phyloP scores from a whole-genome alignment of 306 rosid genomes.

The Begonia peltatifolia region DNA sequence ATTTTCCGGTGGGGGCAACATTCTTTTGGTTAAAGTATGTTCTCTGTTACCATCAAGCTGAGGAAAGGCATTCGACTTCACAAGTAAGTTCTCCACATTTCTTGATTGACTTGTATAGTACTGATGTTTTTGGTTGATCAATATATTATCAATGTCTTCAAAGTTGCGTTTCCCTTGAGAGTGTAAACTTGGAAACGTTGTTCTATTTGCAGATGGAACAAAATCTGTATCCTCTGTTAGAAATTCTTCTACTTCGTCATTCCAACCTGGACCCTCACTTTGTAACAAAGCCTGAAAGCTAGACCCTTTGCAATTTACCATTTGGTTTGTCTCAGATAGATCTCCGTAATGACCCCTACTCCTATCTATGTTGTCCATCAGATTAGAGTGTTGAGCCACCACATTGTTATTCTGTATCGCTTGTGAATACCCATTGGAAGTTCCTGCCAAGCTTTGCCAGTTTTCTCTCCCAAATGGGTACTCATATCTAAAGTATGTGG shows the following conservation, averaged over 20 bases:
- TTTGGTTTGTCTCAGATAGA: neutral
- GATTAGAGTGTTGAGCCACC: neutral
- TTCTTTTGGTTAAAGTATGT: neutral
- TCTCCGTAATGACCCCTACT: neutral
- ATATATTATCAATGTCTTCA: neutral
- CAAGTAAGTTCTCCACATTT: neutral
- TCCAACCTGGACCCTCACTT: neutral
- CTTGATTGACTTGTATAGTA: neutral
- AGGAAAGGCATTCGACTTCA: neutral
- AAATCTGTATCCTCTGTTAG: neutral
- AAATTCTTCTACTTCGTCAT: neutral
- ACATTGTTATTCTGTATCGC: neutral
- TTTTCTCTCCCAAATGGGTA: neutral
- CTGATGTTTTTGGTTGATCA: neutral
- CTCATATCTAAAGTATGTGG: neutral
- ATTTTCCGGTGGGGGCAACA: neutral
- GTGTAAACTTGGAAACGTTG: neutral
- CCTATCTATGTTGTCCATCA: neutral
- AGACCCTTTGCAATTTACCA: neutral
- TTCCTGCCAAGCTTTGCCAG: neutral
- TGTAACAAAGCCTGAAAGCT: conserved; percentile 1
- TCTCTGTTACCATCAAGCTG: neutral
- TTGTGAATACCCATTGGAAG: neutral
- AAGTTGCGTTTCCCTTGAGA: neutral
- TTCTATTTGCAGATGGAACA: neutral